Base-by-base conservation (phyloP, 1,284 basidiomycete genomes). In the Papiliotrema nemorosa region DNA sequence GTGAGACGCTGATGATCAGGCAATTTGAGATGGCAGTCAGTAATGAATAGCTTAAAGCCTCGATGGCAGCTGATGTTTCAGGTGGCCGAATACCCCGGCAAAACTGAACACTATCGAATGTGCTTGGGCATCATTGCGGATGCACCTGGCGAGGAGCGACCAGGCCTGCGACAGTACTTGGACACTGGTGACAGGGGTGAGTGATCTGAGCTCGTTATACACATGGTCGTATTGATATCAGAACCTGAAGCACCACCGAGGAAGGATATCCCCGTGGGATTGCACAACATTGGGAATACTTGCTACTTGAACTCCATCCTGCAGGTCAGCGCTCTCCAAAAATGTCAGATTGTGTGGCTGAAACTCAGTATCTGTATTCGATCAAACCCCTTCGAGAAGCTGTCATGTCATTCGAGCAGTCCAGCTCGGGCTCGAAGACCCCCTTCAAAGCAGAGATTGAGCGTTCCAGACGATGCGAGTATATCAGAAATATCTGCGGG, bases 231-330 rank as follows among this genome's bases (percentile, higher is more conserved):
- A 6, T 5, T 14, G 40, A 26, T 10, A 25, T 13, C 37, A 64
- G 62, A 54, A 47, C 55, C 53, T 14, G 64, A 57, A n/a, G 55
- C 53, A 4, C 64, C 66, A 0, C 53, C 54, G 0, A 53, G 68
- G 0, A 59, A 61, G 13, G 70, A 73, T 25, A 61, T 74, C n/a
- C 73, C 73, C 2, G 67, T 70, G 33, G 73, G 73, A 13, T 46
- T 75, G 45, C 60, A 70, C 29, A 75, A 75, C 50, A 75, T 75
- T 26, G 73, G 69, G 34, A 74, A 75, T 50, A 74, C 72, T 24
- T 74, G 68, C 41, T 74, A 74, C 37, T 60, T 74, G 33, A 74
- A 74, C 52, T 74, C 73, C 7, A 67, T 74, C 9, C 57, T 74
- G 3, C 62, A 62, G 46, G 57, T 62, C 9, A 22, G 44, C 27